Percentiles rank a stretch among this genome's conserved stretches.
Conservation (phyloP, 2,329 filamentous ascomycete species). For the Pezicula rhizophila region DNA sequence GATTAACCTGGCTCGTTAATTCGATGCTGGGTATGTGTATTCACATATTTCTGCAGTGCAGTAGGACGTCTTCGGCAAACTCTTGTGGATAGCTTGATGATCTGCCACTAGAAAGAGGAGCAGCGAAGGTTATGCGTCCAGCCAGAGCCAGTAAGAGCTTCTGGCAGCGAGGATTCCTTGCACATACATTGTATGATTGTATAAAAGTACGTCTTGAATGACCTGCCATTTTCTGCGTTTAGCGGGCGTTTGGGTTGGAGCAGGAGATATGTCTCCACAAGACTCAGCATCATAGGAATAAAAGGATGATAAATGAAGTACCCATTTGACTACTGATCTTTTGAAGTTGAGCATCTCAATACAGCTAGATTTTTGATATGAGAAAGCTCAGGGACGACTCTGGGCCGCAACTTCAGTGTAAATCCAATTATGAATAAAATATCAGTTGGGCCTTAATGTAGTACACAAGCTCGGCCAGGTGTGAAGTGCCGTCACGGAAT, state of each 20-base stretch:
- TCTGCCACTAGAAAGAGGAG: background rate
- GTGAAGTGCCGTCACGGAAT: too few relatives aligned
- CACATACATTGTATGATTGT: slow-evolving; percentile 1
- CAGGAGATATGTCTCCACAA: background rate
- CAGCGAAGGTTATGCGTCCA: too few relatives aligned
- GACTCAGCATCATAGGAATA: background rate
- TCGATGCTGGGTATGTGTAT: background rate
- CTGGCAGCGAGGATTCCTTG: background rate
- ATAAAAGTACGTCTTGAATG: background rate
- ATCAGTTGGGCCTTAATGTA: too few relatives aligned
- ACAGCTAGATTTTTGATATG: too few relatives aligned
- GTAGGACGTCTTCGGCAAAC: too few relatives aligned
- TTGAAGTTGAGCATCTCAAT: background rate
- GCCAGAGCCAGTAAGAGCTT: background rate
- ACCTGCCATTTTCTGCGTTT: background rate
- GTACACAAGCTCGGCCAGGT: too few relatives aligned
- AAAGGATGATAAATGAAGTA: background rate
- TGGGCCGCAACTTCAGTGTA: too few relatives aligned
- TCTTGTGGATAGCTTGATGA: background rate
- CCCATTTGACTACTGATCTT: background rate
- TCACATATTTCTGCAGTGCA: background rate
- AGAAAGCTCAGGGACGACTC: too few relatives aligned
- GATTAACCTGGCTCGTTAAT: background rate
- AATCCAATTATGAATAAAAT: too few relatives aligned
- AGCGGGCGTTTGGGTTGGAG: slow-evolving; percentile 1